phyloP scores from a whole-genome alignment of 805 yeast species.

The Lachancea nothofagi region DNA sequence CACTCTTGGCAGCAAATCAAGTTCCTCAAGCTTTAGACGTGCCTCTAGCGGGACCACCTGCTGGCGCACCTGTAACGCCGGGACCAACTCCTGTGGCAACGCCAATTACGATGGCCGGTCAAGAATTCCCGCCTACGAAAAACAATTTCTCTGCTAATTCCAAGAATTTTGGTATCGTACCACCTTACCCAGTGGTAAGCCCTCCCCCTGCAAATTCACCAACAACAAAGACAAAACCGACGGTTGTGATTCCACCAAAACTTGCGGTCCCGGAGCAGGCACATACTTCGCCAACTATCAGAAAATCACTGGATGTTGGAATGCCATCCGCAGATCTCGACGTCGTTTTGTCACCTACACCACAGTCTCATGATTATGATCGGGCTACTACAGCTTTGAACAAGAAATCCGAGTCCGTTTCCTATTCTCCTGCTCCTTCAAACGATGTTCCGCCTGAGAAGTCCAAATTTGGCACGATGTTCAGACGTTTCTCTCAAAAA shows the following conservation, averaged over 20 bases:
- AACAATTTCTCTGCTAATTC: background rate
- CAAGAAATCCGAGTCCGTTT: constrained; percentile 31
- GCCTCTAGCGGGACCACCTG: constrained; percentile 1
- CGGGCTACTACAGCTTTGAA: constrained; percentile 40
- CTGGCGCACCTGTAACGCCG: constrained; percentile 1
- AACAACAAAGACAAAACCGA: constrained; percentile 7
- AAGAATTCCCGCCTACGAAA: constrained; percentile 5
- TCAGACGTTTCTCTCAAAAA: constrained; percentile 33
- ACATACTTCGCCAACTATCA: constrained; percentile 42
- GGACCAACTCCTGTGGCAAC: constrained; percentile 2
- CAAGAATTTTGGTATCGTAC: background rate
- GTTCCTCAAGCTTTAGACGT: constrained; percentile 8
- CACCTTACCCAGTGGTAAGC: constrained; percentile 4
- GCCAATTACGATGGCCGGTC: constrained; percentile 2
- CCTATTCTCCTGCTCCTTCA: constrained; percentile 19
- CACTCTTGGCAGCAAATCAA: constrained; percentile 15
- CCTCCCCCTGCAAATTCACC: constrained; percentile 1
- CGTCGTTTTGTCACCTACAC: constrained; percentile 32
- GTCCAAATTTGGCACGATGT: constrained; percentile 31
- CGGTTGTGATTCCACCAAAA: constrained; percentile 34
- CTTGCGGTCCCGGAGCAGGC: constrained; percentile 45
- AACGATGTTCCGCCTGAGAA: constrained; percentile 19
- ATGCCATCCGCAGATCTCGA: constrained; percentile 20
- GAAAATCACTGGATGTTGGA: constrained; percentile 23
- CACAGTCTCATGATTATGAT: constrained; percentile 32